phyloP scores from a whole-genome alignment of 257 asterid genomes.

The Penstemon barbatus region DNA sequence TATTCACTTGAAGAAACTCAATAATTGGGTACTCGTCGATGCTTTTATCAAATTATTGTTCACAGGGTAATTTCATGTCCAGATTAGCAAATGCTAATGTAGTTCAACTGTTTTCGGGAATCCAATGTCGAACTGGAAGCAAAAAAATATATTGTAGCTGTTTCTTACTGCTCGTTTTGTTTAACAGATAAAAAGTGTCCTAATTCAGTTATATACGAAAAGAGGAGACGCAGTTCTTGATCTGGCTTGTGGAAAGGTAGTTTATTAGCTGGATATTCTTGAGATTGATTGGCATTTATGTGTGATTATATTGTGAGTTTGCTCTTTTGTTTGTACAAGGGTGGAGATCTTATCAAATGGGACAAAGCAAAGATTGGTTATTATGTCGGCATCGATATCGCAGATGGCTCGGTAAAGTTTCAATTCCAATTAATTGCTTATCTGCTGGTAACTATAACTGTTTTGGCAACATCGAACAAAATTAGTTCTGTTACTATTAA shows the following conservation, averaged over 20 bases:
- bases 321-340: constrained; percentile 48
- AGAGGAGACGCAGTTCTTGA: constrained; percentile 94
- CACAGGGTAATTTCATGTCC: not conserved
- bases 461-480: not conserved
- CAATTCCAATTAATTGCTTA: constrained; percentile 15
- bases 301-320: constrained; percentile 11
- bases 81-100: constrained; percentile 1
- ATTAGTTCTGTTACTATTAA: not conserved
- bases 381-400: constrained; percentile 93
- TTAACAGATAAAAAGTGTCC: constrained; percentile 88
- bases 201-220: constrained; percentile 81
- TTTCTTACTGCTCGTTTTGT: constrained; percentile 16
- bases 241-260: constrained; percentile 98
- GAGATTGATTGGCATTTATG: constrained; percentile 1
- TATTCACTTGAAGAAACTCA: constrained; percentile 94
- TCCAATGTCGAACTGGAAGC: not conserved
- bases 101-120: constrained; percentile 11
- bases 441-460: not conserved
- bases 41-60: not conserved
- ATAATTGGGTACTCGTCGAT: constrained; percentile 72
- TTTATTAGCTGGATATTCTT: constrained; percentile 17
- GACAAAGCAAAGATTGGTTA: constrained; percentile 94
- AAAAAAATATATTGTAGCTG: not conserved
- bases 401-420: constrained; percentile 86
- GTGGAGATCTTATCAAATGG: constrained; percentile 99